These are phyloP conservation scores for Colletotrichum musicola DNA, from an alignment of 2,329 filamentous ascomycete genomes.

Conservation along the genomic window DNA sequence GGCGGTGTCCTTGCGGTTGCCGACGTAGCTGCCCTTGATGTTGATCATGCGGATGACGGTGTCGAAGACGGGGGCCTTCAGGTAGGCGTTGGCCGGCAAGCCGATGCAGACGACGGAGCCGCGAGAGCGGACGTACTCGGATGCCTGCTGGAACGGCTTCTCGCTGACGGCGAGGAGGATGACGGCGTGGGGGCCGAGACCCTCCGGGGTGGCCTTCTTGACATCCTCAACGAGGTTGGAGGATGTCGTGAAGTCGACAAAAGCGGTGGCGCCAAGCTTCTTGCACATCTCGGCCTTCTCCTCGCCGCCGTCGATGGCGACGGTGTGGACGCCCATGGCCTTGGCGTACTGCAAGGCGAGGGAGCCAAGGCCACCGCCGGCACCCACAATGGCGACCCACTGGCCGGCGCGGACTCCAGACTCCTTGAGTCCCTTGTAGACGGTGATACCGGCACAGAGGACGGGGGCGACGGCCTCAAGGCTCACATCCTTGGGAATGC, in stretches of 20 bases:
- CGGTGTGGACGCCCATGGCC: constrained; percentile 85
- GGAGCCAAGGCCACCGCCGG: constrained; percentile 84
- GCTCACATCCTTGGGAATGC: constrained; percentile 80
- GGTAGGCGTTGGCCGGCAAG: constrained; percentile 82
- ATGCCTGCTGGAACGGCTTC: constrained; percentile 95
- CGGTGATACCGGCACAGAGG: constrained; percentile 87
- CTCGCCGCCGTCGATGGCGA: constrained; percentile 86
- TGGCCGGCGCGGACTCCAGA: constrained; percentile 80
- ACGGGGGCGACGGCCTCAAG: constrained; percentile 85
- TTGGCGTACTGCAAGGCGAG: constrained; percentile 89
- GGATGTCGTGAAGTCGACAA: constrained; percentile 83
- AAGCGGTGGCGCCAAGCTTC: constrained; percentile 77
- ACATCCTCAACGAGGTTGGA: constrained; percentile 88
- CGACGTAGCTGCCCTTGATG: constrained; percentile 95
- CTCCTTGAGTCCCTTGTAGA: constrained; percentile 93
- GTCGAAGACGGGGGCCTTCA: constrained; percentile 89
- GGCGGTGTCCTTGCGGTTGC: constrained; percentile 87
- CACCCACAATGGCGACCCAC: constrained; percentile 86
- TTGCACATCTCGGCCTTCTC: constrained; percentile 82
- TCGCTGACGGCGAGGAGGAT: constrained; percentile 88
- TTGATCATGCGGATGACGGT: constrained; percentile 90
- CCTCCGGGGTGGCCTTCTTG: constrained; percentile 82
- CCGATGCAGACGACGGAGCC: constrained; percentile 92
- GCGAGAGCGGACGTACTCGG: constrained; percentile 85
- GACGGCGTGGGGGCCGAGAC: constrained; percentile 87